A percentile compares a stretch with the other conserved stretches of the same genome.
phyloP scores from a whole-genome alignment of 2,329 filamentous ascomycete species.

The Onygena corvina region DNA sequence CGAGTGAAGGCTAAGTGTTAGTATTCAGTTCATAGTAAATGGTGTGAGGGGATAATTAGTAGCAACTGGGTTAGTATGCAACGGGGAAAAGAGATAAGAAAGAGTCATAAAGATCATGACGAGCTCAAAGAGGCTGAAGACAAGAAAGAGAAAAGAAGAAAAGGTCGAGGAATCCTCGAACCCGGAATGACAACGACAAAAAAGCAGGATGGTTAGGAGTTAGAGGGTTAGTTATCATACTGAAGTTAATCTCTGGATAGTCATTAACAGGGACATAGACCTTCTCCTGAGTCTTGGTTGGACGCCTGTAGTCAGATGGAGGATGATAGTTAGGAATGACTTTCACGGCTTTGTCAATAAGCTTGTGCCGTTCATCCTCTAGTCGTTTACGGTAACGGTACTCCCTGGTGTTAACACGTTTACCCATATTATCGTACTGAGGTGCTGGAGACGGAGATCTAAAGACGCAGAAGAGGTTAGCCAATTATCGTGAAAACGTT shows the following conservation, averaged over 20 bases:
- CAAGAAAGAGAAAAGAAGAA: slow-evolving; percentile 27
- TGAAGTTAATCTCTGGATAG: slow-evolving; percentile 99
- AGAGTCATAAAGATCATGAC: slow-evolving; percentile 28
- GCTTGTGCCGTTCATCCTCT: slow-evolving; percentile 96
- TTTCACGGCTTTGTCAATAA: slow-evolving; percentile 99
- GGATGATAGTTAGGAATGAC: slow-evolving; percentile 99
- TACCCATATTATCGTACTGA: slow-evolving; percentile 98
- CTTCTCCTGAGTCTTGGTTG: slow-evolving; percentile 99
- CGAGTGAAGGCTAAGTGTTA: slow-evolving; percentile 77
- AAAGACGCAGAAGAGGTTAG: slow-evolving; percentile 11
- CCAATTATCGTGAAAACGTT: slow-evolving; percentile 15
- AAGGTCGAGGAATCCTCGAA: slow-evolving; percentile 21
- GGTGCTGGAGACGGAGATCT: slow-evolving; percentile 93
- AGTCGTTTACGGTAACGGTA: slow-evolving; percentile 96
- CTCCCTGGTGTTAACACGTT: slow-evolving; percentile 97
- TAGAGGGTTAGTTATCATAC: slow-evolving; percentile 99
- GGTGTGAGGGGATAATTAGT: slow-evolving; percentile 19
- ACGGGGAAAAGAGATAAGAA: slow-evolving; percentile 19
- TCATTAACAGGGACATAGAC: slow-evolving; percentile 99
- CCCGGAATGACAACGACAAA: slow-evolving; percentile 29
- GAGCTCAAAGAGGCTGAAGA: slow-evolving; percentile 27
- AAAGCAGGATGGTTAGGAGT: slow-evolving; percentile 52
- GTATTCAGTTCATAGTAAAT: slow-evolving; percentile 40
- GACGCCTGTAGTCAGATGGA: slow-evolving; percentile 93
- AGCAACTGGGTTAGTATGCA: slow-evolving; percentile 17